phyloP scores from a whole-genome alignment of 306 rosid species.

The Trifolium dubium region DNA sequence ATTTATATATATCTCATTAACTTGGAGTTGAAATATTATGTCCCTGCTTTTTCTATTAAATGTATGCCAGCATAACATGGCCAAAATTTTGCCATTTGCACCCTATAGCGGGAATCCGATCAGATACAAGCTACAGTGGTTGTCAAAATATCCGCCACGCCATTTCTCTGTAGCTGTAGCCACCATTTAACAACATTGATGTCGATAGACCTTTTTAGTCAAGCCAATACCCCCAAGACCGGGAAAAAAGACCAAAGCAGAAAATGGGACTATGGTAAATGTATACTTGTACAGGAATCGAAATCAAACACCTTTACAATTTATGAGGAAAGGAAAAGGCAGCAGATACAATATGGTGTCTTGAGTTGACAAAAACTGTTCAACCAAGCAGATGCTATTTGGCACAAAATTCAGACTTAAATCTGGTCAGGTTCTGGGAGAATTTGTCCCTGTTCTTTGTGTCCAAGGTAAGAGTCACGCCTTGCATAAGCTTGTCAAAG shows the following conservation, averaged over 20 bases:
- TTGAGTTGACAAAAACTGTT: background rate
- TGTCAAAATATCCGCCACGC: background rate
- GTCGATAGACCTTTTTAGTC: conserved; percentile 16
- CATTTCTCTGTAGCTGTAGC: background rate
- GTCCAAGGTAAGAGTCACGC: conserved; percentile 51
- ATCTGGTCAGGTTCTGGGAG: conserved; percentile 51
- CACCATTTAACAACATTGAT: background rate
- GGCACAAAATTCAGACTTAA: conserved; percentile 49
- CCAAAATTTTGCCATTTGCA: background rate
- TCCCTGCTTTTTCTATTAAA: background rate
- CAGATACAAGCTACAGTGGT: background rate
- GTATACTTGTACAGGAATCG: background rate
- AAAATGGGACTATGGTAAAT: conserved; percentile 23
- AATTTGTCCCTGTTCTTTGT: conserved; percentile 50
- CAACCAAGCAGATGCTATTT: conserved; percentile 30
- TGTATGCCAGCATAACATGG: conserved; percentile 2
- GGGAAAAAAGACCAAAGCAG: background rate
- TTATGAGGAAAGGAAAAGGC: background rate
- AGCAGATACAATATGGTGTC: conserved; percentile 8
- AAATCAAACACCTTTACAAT: conserved; percentile 6
- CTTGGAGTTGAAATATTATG: conserved; percentile 8
- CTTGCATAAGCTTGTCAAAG: conserved; percentile 55
- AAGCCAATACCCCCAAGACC: background rate
- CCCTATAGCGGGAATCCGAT: background rate
- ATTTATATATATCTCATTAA: background rate